Evolutionary conservation across 169 alveolate genomes (phyloP).

Genomic region (Blepharisma undulans): DNA sequence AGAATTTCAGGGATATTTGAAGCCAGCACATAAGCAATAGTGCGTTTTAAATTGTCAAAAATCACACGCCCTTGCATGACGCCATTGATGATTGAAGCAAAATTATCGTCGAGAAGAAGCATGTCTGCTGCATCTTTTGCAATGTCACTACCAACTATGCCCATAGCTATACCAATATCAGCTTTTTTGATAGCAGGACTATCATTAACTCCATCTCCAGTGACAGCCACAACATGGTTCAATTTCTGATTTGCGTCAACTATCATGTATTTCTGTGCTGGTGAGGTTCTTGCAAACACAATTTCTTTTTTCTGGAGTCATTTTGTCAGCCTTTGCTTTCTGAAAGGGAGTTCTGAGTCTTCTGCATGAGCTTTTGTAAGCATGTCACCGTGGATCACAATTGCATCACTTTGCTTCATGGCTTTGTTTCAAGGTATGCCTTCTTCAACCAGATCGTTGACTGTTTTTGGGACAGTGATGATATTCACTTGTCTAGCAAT

Average conservation of each 20-base stretch:
- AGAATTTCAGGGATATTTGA: slow-evolving; percentile 80
- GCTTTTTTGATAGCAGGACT: slow-evolving; percentile 89
- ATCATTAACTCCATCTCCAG: slow-evolving; percentile 90
- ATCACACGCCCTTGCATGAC: slow-evolving; percentile 85
- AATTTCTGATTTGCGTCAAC: slow-evolving; percentile 83
- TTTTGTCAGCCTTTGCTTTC: slow-evolving; percentile 66
- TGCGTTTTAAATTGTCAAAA: slow-evolving; percentile 81
- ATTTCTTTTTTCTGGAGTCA: slow-evolving; percentile 80
- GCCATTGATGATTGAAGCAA: slow-evolving; percentile 83
- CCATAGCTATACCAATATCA: slow-evolving; percentile 89
- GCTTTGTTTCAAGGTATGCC: slow-evolving; percentile 43
- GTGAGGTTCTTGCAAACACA: slow-evolving; percentile 88
- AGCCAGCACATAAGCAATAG: slow-evolving; percentile 76
- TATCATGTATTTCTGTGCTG: slow-evolving; percentile 84
- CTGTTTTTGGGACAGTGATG: slow-evolving; percentile 63
- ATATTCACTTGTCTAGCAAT: slow-evolving; percentile 84
- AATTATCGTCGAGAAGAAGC: slow-evolving; percentile 84
- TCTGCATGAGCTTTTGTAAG: slow-evolving; percentile 68
- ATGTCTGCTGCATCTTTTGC: slow-evolving; percentile 90
- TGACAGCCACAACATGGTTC: slow-evolving; percentile 83
- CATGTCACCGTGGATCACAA: slow-evolving; percentile 83
- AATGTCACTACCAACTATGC: slow-evolving; percentile 82
- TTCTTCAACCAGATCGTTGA: slow-evolving; percentile 51
- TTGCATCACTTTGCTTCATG: slow-evolving; percentile 48
- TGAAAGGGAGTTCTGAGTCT: slow-evolving; percentile 72